Base-by-base conservation (phyloP, 306 rosid species). In the Calophaca sinica region DNA sequence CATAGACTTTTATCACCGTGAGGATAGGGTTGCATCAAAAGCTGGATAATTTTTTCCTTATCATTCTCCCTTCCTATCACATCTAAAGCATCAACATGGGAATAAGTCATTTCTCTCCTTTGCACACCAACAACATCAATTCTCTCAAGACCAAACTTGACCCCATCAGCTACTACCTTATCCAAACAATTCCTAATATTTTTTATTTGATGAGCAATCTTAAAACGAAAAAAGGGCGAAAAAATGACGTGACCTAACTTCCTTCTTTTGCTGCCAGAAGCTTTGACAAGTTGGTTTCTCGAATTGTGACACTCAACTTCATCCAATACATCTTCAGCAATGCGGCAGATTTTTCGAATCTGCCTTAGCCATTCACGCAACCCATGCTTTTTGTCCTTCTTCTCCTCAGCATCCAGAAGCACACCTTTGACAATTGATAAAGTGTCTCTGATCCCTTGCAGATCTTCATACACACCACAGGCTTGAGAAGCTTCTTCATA, bases 241-340 rank as follows among this genome's bases (percentile, higher is more conserved):
- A 38, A 42, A 46, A 63, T 20, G 6, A 65, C 42, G 9, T 44
- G 70, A 3, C 39, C 38, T 65, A 65, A 38, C 70, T 46, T 67
- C 68, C 7, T 13, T 12, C 68, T 38, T 4, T 14, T 38, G 68
- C n/a, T 13, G 2, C 48, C 48, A n/a, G 67, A 61, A 61, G 46
- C 28, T 2, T 66, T 9, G 15, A 12, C 41, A 5, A 29, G 14
- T 5, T 66, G 15, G 20, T 48, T 66, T 28, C 44, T 11, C 26
- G 35, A 29, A 10, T 13, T n/a, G 48, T 67, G 59, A 31, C 73
- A 67, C 31, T 48, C 45, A 46, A 67, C 11, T 12, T 33, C 31
- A 48, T 67, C 73, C 11, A 67, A 9, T 0, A 67, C 29, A 35
- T 48, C 53, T 49, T 66, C 72, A 66, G 72, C 41, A 11, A 45